phyloP scores from a whole-genome alignment of 2,329 filamentous ascomycete genomes.

The Nemania sp. region DNA sequence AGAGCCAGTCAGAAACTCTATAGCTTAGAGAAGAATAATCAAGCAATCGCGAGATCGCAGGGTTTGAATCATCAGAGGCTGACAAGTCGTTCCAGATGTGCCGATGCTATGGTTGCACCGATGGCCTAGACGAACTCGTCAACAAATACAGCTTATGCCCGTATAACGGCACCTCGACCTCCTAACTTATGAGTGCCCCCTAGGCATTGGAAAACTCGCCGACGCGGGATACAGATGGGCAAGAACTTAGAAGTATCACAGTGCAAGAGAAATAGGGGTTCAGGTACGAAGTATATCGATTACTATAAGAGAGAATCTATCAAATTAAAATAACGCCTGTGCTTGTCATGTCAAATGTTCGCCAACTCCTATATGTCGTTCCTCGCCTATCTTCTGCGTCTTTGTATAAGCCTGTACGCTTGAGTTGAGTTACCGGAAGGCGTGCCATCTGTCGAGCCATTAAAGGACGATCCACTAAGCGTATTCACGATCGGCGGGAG shows the following conservation, averaged over 20 bases:
- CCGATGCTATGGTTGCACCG: slow-evolving; percentile 26
- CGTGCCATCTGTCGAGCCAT: neutral
- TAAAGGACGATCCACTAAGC: neutral
- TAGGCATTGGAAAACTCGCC: too few relatives aligned
- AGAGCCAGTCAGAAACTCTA: too few relatives aligned
- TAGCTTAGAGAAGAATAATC: too few relatives aligned
- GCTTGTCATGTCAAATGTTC: neutral
- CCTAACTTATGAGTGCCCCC: slow-evolving; percentile 7
- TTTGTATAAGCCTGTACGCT: neutral
- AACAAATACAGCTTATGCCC: slow-evolving; percentile 24
- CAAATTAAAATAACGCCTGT: neutral
- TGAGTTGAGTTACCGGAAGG: neutral
- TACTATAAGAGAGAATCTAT: neutral
- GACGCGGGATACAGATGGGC: too few relatives aligned
- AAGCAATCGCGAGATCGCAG: neutral
- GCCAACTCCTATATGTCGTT: too few relatives aligned
- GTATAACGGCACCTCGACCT: slow-evolving; percentile 17
- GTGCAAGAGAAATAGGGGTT: too few relatives aligned
- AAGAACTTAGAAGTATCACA: too few relatives aligned
- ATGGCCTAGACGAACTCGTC: slow-evolving; percentile 23
- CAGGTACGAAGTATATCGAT: neutral
- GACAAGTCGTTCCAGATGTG: slow-evolving; percentile 21
- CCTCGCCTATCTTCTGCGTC: too few relatives aligned
- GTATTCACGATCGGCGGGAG: slow-evolving; percentile 45
- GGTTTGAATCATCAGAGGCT: neutral